phyloP scores from a whole-genome alignment of 805 yeast species.

The Schizosaccharomyces cryophilus region DNA sequence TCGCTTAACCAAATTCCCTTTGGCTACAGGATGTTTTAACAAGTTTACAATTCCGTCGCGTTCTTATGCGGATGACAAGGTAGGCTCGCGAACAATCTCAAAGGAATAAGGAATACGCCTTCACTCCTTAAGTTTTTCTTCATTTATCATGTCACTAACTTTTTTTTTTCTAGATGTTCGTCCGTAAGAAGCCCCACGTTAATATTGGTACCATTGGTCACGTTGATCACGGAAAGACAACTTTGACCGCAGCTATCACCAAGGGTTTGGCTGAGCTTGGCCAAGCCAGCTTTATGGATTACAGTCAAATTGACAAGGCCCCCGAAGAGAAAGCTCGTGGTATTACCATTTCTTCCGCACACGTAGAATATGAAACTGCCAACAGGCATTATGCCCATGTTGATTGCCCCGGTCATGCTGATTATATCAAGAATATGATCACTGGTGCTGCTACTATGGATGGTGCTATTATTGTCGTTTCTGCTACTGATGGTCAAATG shows the following conservation, averaged over 20 bases:
- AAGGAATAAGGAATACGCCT: too few relatives aligned
- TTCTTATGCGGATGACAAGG: not conserved
- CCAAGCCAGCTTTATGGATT: slow-evolving; percentile 84
- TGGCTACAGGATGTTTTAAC: not conserved
- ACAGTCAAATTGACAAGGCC: slow-evolving; percentile 81
- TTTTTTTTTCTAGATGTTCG: slow-evolving; percentile 20
- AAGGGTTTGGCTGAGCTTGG: slow-evolving; percentile 71
- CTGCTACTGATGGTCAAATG: slow-evolving; percentile 98
- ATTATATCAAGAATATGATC: slow-evolving; percentile 95
- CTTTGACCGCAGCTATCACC: slow-evolving; percentile 95
- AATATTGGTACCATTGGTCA: slow-evolving; percentile 97
- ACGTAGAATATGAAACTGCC: slow-evolving; percentile 86
- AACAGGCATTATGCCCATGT: slow-evolving; percentile 94
- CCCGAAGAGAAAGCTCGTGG: slow-evolving; percentile 99
- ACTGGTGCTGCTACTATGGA: slow-evolving; percentile 99
- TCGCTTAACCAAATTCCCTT: not conserved
- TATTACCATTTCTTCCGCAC: slow-evolving; percentile 93
- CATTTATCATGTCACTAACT: not conserved
- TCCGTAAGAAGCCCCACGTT: slow-evolving; percentile 88
- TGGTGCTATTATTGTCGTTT: slow-evolving; percentile 97
- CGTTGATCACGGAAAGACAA: slow-evolving; percentile 97
- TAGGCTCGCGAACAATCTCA: not conserved
- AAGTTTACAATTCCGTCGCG: not conserved
- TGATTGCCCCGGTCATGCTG: slow-evolving; percentile 97
- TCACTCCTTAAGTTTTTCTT: not conserved